Percentiles rank a stretch among this genome's conserved stretches.
Conservation (phyloP, 148 eudicot genomes). For the Arctostaphylos glauca region DNA sequence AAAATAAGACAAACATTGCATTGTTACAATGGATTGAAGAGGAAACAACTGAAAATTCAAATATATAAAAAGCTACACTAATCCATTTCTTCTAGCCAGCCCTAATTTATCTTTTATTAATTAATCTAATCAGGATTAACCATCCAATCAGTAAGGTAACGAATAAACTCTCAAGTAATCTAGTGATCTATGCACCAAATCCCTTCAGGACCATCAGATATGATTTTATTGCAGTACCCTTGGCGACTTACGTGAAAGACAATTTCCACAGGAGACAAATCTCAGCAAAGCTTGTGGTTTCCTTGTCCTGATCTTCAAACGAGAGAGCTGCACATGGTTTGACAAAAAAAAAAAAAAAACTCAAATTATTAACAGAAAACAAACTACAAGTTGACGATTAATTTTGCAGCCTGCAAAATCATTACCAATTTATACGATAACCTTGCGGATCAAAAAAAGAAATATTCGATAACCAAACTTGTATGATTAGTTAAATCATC, state of each 20-base stretch:
- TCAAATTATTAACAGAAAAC: neutral
- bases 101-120: constrained; percentile 15
- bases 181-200: constrained; percentile 16
- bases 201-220: neutral
- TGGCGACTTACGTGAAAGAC: constrained; percentile 65
- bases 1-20: neutral
- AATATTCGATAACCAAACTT: neutral
- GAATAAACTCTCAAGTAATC: constrained; percentile 17
- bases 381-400: neutral
- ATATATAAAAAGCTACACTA: constrained; percentile 17
- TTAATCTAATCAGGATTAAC: constrained; percentile 15
- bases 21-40: neutral
- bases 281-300: constrained; percentile 52
- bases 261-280: constrained; percentile 72
- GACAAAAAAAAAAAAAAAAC: too few relatives aligned
- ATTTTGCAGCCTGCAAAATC: neutral
- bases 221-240: constrained; percentile 34
- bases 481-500: neutral
- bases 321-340: constrained; percentile 53
- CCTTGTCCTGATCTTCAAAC: constrained; percentile 55
- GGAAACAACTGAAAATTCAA: constrained; percentile 16
- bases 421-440: neutral
- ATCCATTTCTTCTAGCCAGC: constrained; percentile 13
- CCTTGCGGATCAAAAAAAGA: too few relatives aligned
- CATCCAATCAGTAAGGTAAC: constrained; percentile 20